Base-by-base conservation (phyloP, 2,329 filamentous ascomycete species). In the Calonectria hongkongensis region DNA sequence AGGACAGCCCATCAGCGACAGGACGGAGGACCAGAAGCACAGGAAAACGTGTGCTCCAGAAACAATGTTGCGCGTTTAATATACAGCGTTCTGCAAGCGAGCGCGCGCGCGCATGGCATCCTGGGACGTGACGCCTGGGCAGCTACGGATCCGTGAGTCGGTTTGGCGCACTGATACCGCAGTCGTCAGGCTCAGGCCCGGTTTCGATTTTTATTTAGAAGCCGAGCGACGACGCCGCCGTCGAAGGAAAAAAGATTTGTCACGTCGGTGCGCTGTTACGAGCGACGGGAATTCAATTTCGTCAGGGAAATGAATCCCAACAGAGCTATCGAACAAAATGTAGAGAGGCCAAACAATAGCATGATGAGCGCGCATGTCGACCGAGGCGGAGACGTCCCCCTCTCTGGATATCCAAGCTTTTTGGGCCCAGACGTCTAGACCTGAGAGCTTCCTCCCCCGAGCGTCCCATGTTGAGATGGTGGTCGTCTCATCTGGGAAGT, bases 81-180 rank as follows among this genome's bases (percentile, higher is more conserved):
- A 70, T 76, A 67, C 41, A 75, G 62, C 62, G 45, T 28, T 13
- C 66, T 71, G 74, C 72, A 73, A 68, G 69, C 71, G 75, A 75
- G 71, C 47, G 73, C 50, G 60, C 72, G 74, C 73, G 69, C 51
- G 74, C 67, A 73, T 74, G 56, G 56, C 45, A 60, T 58, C 65
- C 66, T 48, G 66, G 63, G 45, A 62, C 54, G 27, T 50, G 67
- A 36, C 45, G 56, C 33, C 36, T 47, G 54, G 51, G 56, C 64
- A 47, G 36, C 45, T 48, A 28, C 51, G 39, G 64, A 67, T 67
- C 69, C 54, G 64, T 67, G 69, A 67, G 69, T 28, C 56, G 54
- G 39, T 68, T 48, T 62, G 30, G 64, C 45, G 43, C 47, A 66
- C 43, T 70, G 62, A 50, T 66, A 63, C 62, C 66, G 27, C 33